phyloP scores from a whole-genome alignment of 495 filamentous ascomycete species.

The Astrocystis sublimbata region DNA sequence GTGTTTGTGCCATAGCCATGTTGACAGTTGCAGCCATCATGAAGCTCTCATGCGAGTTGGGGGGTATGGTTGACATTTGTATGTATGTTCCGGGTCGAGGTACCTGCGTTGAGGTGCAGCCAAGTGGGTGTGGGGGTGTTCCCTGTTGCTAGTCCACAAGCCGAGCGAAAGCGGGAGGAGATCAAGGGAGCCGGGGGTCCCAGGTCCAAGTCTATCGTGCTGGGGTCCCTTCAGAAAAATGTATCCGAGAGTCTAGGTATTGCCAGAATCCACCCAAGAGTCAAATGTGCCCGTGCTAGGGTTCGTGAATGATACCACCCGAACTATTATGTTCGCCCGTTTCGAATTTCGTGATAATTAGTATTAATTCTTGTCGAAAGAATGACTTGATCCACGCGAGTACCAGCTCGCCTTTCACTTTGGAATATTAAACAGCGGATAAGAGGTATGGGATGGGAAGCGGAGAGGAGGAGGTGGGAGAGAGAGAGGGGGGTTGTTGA shows the following conservation, averaged over 20 bases:
- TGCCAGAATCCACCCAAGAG: slow-evolving; percentile 30
- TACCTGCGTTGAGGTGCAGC: slow-evolving; percentile 45
- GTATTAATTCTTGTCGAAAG: slow-evolving; percentile 49
- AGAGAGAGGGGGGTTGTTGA: slow-evolving; percentile 36
- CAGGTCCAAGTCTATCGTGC: slow-evolving; percentile 37
- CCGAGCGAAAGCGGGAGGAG: slow-evolving; percentile 50
- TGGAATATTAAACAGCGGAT: slow-evolving; percentile 40
- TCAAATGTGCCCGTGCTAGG: slow-evolving; percentile 30
- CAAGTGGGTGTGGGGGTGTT: slow-evolving; percentile 41
- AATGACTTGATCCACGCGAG: slow-evolving; percentile 56
- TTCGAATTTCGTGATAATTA: slow-evolving; percentile 36
- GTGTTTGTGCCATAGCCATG: slow-evolving; percentile 57
- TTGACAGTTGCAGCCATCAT: slow-evolving; percentile 56
- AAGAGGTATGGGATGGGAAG: slow-evolving; percentile 20
- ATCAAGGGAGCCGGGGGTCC: slow-evolving; percentile 35
- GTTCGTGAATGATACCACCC: slow-evolving; percentile 27
- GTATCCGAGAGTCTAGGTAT: slow-evolving; percentile 10
- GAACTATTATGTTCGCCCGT: slow-evolving; percentile 20
- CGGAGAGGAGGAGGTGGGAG: slow-evolving; percentile 31
- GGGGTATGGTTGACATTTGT: slow-evolving; percentile 64
- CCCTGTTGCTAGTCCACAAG: slow-evolving; percentile 37
- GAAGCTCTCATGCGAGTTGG: slow-evolving; percentile 50
- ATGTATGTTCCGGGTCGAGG: slow-evolving; percentile 41
- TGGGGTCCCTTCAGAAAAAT: slow-evolving; percentile 31
- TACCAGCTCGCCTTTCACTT: slow-evolving; percentile 52